Base-by-base conservation (phyloP, 805 yeast species). In the Torulaspora maleeae region DNA sequence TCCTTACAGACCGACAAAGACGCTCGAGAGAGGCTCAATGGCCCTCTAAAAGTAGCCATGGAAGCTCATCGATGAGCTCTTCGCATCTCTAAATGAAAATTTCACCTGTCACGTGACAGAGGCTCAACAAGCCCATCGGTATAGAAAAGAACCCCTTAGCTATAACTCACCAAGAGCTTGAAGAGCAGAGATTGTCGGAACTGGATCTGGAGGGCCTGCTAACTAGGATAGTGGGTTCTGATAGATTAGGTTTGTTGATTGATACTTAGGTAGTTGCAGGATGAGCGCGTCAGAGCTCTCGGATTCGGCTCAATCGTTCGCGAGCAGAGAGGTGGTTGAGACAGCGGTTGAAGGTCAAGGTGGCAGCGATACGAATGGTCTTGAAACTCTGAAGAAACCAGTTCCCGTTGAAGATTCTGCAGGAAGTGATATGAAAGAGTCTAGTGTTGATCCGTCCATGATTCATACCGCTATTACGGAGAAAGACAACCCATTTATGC, bases 401-500 rank as follows among this genome's bases (percentile, higher is more conserved):
- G 15, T 10, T 9, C 9, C 22, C 5, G 22, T 20, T 5, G 43
- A 27, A 11, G 43, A 27, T 9, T 27, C 7, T 5, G 24, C 29
- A 10, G 28, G 28, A 1, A 35, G 29, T 15, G 41, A 38, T 28
- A 20, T 27, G 39, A 28, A 29, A 10, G 39, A 28, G 17, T 38
- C 47, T 16, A 34, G 34, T 34, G 38, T 38, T 11, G 47, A 44
- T 43, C 39, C 50, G 15, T 46, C 41, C 12, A 44, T 61, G 56
- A 49, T 60, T 9, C 64, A 55, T 41, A 59, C 64, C 3, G 55
- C 52, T 20, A 55, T 60, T 11, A 50, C 53, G 4, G 56, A 59
- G 36, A 55, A 56, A 27, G 66, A 60, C 41, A 61, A 61, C 45
- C 65, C 66, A 19, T 61, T 61, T 41, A 37, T 60, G 19, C 56